Evolutionary conservation across 2,329 filamentous ascomycete genomes (phyloP).

Genomic region (Fusarium armeniacum): DNA sequence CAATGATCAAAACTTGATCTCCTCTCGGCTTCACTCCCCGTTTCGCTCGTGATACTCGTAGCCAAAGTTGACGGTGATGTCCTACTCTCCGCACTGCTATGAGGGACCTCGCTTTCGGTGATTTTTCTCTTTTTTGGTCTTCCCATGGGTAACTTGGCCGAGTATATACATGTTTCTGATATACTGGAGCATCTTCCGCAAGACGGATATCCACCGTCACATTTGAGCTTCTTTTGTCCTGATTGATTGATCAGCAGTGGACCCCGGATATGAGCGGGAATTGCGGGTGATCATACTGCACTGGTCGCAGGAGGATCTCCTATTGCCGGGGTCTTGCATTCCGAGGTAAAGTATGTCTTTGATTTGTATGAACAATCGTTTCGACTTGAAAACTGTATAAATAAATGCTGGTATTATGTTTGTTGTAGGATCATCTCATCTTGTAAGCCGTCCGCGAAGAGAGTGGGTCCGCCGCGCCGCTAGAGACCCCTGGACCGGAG

Average conservation of each 20-base stretch:
- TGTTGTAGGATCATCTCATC: conserved; percentile 20
- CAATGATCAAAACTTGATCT: conserved; percentile 30
- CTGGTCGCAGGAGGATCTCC: conserved; percentile 50
- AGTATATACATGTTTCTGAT: conserved; percentile 42
- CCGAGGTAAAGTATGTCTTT: conserved; percentile 20
- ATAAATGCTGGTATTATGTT: not conserved
- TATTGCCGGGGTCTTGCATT: conserved; percentile 33
- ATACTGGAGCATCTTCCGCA: conserved; percentile 40
- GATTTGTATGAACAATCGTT: rapidly evolving
- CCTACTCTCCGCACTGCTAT: conserved; percentile 18
- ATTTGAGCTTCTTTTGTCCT: conserved; percentile 51
- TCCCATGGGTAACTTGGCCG: conserved; percentile 47
- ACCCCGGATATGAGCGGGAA: conserved; percentile 17
- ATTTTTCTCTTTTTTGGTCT: conserved; percentile 48
- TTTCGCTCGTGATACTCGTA: conserved; percentile 21
- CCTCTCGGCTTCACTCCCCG: conserved; percentile 20
- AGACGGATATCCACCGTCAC: conserved; percentile 43
- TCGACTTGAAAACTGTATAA: not conserved
- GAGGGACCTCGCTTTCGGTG: conserved; percentile 17
- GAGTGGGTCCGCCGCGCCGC: conserved; percentile 24
- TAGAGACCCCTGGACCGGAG: conserved; percentile 40
- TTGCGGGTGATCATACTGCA: conserved; percentile 39
- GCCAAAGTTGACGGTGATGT: conserved; percentile 26
- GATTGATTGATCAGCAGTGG: conserved; percentile 17
- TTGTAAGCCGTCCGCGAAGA: conserved; percentile 33